Percentiles rank a stretch among this genome's conserved stretches.
Conservation (phyloP, 2,329 filamentous ascomycete species). For the Trichophyton benhamiae region DNA sequence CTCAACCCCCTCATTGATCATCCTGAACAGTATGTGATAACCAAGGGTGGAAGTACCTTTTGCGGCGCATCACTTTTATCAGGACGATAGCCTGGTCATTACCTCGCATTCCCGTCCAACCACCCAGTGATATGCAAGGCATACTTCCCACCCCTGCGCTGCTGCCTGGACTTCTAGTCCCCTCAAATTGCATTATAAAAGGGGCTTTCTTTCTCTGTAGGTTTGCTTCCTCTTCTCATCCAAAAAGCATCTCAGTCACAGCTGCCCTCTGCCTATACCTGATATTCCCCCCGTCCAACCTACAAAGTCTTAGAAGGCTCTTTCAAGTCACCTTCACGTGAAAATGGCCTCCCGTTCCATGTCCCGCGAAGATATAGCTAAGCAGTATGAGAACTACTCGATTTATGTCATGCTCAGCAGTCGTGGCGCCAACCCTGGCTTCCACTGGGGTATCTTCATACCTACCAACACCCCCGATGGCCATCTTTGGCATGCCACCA, state of each 20-base stretch:
- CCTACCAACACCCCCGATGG: slow-evolving; percentile 1
- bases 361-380: neutral
- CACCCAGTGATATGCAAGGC: too few species aligned
- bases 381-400: slow-evolving; percentile 10
- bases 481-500: slow-evolving; percentile 7
- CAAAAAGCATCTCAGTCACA: too few species aligned
- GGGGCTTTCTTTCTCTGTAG: too few species aligned
- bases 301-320: too few species aligned
- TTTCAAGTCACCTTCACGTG: neutral
- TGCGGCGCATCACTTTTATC: neutral
- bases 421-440: slow-evolving; percentile 7
- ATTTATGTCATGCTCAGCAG: slow-evolving; percentile 8
- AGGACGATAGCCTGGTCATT: neutral
- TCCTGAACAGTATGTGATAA: neutral
- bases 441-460: slow-evolving; percentile 10
- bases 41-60: neutral
- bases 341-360: neutral
- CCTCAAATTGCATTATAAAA: too few species aligned
- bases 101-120: too few species aligned
- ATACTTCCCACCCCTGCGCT: too few species aligned
- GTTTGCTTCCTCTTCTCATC: too few species aligned
- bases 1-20: neutral
- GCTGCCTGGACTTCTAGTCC: too few species aligned
- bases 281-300: too few species aligned
- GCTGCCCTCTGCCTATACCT: too few species aligned